phyloP scores from a whole-genome alignment of 1,284 basidiomycete genomes.

The Mycena sp. region DNA sequence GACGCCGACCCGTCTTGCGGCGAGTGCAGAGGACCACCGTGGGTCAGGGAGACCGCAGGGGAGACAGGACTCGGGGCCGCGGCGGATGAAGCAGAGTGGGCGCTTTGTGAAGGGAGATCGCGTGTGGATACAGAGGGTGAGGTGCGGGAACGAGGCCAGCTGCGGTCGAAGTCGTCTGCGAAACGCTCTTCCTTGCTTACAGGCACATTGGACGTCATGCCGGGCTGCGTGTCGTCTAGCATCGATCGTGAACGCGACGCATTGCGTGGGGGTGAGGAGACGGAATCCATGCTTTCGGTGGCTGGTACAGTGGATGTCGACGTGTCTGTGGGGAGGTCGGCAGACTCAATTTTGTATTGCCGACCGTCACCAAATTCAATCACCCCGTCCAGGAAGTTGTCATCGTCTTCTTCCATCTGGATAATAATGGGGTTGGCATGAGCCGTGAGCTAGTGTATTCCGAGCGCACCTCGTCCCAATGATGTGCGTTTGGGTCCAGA shows the following conservation, averaged over 20 bases:
- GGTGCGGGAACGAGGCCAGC: conserved; percentile 80
- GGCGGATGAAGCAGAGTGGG: conserved; percentile 38
- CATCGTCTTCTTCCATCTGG: conserved; percentile 70
- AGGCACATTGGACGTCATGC: conserved; percentile 45
- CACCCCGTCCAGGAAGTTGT: conserved; percentile 87
- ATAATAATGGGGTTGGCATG: background rate
- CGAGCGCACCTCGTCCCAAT: conserved; percentile 92
- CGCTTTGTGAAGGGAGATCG: conserved; percentile 42
- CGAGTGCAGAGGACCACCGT: conserved; percentile 42
- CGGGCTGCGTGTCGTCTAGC: conserved; percentile 26
- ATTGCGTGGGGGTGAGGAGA: conserved; percentile 29
- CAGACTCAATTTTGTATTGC: conserved; percentile 81
- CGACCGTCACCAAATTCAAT: conserved; percentile 94
- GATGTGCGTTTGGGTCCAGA: conserved; percentile 90
- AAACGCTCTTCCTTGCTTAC: conserved; percentile 83
- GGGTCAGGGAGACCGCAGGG: conserved; percentile 32
- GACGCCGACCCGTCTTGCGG: conserved; percentile 57
- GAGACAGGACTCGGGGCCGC: conserved; percentile 40
- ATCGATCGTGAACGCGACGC: conserved; percentile 31
- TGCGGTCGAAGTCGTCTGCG: conserved; percentile 91
- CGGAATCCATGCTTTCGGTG: conserved; percentile 12
- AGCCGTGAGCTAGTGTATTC: background rate
- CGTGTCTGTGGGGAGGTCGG: conserved; percentile 45
- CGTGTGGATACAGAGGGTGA: conserved; percentile 53
- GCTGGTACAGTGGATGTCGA: conserved; percentile 6